Evolutionary conservation across 1,139 yeast species (phyloP).

Genomic region (Torulaspora globosa): DNA sequence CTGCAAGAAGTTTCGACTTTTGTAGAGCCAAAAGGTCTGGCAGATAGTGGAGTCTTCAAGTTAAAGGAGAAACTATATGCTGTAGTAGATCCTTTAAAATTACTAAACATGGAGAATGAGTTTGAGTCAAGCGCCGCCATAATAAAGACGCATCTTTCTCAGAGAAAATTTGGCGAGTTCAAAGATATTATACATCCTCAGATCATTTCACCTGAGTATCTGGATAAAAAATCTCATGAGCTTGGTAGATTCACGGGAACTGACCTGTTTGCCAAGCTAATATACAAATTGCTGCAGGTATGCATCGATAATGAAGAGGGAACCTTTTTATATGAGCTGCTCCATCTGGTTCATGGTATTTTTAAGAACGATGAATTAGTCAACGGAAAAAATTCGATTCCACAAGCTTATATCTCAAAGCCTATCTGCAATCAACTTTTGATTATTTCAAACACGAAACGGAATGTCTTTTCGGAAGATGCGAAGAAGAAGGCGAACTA

Average conservation of each 20-base stretch:
- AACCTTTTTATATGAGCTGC: conserved; percentile 52
- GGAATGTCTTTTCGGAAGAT: conserved; percentile 43
- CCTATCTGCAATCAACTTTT: conserved; percentile 56
- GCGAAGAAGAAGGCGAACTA: conserved; percentile 53
- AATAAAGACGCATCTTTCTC: conserved; percentile 38
- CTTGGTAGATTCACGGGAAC: conserved; percentile 55
- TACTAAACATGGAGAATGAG: conserved; percentile 37
- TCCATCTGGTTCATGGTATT: conserved; percentile 65
- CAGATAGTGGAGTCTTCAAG: conserved; percentile 54
- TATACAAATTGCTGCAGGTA: conserved; percentile 53
- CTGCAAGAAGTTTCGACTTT: conserved; percentile 48
- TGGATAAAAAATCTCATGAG: conserved; percentile 34
- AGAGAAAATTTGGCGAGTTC: conserved; percentile 39
- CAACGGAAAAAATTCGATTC: conserved; percentile 41
- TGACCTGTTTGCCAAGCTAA: conserved; percentile 49
- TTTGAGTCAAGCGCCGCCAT: conserved; percentile 43
- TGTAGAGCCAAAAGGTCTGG: conserved; percentile 51
- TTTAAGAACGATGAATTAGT: conserved; percentile 50
- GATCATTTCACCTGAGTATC: conserved; percentile 33
- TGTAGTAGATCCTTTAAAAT: conserved; percentile 39
- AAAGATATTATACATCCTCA: conserved; percentile 47
- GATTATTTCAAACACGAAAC: conserved; percentile 46
- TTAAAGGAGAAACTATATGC: conserved; percentile 47
- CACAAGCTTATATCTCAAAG: conserved; percentile 47
- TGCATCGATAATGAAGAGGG: conserved; percentile 51